These are phyloP conservation scores for Ramaria sp. DNA, from an alignment of 768 basidiomycete genomes.

Conservation along the genomic window DNA sequence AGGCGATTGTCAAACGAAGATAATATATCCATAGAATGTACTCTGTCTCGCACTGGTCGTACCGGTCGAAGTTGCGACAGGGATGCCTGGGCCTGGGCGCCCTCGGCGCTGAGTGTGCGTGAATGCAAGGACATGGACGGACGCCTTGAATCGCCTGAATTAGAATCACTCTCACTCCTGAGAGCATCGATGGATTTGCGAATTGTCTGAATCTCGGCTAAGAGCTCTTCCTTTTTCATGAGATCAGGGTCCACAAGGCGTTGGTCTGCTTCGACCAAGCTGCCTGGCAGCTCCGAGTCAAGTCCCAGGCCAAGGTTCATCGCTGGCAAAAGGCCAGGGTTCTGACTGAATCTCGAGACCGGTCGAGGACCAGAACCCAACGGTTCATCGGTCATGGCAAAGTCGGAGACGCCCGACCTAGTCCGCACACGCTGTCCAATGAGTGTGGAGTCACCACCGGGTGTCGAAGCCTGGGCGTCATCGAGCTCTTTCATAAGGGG, in stretches of 20 bases:
- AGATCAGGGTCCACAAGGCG: constrained; percentile 31
- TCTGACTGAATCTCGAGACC: constrained; percentile 25
- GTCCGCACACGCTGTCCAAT: constrained; percentile 44
- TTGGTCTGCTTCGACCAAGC: constrained; percentile 47
- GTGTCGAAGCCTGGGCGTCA: constrained; percentile 25
- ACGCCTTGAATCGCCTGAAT: constrained; percentile 28
- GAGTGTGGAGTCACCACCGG: constrained; percentile 30
- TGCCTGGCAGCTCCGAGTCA: constrained; percentile 62
- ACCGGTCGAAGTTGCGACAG: constrained; percentile 56
- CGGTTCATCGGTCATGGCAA: constrained; percentile 16
- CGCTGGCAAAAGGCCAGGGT: constrained; percentile 48
- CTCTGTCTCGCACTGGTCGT: constrained; percentile 58
- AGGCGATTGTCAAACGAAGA: constrained; percentile 34
- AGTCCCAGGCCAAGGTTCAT: constrained; percentile 70
- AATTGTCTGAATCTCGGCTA: constrained; percentile 71
- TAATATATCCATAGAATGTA: constrained; percentile 61
- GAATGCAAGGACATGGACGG: constrained; percentile 47
- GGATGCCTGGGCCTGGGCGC: constrained; percentile 40
- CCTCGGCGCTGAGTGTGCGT: constrained; percentile 59
- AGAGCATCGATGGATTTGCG: constrained; percentile 69
- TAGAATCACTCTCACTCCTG: constrained; percentile 32
- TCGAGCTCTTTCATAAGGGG: constrained; percentile 61
- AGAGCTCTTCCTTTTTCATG: constrained; percentile 57
- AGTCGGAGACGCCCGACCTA: constrained; percentile 63
- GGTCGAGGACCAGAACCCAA: neutral